Evolutionary conservation across 306 rosid genomes (phyloP), one percentile per base, ranked within the genome.

Genomic region (Urtica urens): DNA sequence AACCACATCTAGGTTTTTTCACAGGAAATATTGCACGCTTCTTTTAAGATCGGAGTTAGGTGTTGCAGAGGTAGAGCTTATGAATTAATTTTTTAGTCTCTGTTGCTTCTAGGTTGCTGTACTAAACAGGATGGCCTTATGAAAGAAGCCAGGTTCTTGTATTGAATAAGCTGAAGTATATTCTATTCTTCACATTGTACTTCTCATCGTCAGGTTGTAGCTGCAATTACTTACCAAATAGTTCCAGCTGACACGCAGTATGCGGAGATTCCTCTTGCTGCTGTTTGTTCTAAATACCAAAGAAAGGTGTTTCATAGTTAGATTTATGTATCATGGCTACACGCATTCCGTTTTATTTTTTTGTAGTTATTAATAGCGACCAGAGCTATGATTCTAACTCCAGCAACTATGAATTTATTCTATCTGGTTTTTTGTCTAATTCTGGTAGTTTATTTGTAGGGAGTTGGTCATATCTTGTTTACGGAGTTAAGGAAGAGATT

Each of bases 211-310:
- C 75, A 87, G 96, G 78, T 80, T 68, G 57, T 82, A 33, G 96
- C 82, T 66, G 83, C 96, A 55, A 78, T 87, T 51, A 78, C 93
- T 21, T 83, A 67, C 59, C 94, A 87, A 76, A 78, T 87, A 63
- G 65, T 87, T 58, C 93, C 96, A 23, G 79, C 93, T 51, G 94
- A 87, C 63, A 87, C 88, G 28, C 81, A 78, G 52, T 70, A 73
- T 71, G 96, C 93, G 45, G 96, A 87, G 79, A 78, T 83, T 60
- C 94, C 96, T 45, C 87, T 83, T 66, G 86, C 96, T 57, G 93
- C 86, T 27, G 94, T 83, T 54, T 41, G 62, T 60, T 65, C 81
- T 68, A 53, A 49, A 42, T 57, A 55, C 63, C 96, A 87, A 50
- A 72, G 50, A 58, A 80, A 87, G 94, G 96, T 87, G 66, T 55